Conservation (phyloP, 164 flowering plant species). For the Nelumbo lutea region DNA sequence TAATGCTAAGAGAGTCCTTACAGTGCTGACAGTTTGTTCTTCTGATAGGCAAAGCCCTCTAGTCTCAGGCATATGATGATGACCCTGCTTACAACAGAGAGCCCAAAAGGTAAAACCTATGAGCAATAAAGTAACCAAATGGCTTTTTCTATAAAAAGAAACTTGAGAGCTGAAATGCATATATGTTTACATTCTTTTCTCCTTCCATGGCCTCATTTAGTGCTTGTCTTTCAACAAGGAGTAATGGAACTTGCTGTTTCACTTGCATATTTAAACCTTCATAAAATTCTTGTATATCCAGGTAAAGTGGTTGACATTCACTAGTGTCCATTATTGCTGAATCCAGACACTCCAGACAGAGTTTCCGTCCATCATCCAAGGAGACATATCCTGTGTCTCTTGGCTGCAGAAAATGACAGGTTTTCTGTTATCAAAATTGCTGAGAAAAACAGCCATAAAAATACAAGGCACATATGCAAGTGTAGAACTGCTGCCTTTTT, state of each 20-base stretch:
- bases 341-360: slow-evolving; percentile 83
- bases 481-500: not conserved
- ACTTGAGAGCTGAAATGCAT: not conserved
- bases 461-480: not conserved
- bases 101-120: not conserved
- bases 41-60: slow-evolving; percentile 87
- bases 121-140: not conserved
- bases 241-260: slow-evolving; percentile 78
- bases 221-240: slow-evolving; percentile 83
- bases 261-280: slow-evolving; percentile 72
- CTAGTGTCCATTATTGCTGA: slow-evolving; percentile 74
- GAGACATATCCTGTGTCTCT: slow-evolving; percentile 49
- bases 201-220: slow-evolving; percentile 90
- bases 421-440: slow-evolving; percentile 1
- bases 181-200: slow-evolving; percentile 59
- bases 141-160: not conserved
- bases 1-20: slow-evolving; percentile 29
- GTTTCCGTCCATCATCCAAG: slow-evolving; percentile 79
- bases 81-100: slow-evolving; percentile 46
- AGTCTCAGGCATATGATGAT: slow-evolving; percentile 90
- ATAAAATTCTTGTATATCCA: slow-evolving; percentile 66
- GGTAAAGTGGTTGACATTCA: slow-evolving; percentile 76
- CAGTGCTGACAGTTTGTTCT: slow-evolving; percentile 82
- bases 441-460: not conserved
- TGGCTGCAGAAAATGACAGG: slow-evolving; percentile 40